phyloP scores from a whole-genome alignment of 1,139 yeast species.

The Debaryomyces singareniensis region DNA sequence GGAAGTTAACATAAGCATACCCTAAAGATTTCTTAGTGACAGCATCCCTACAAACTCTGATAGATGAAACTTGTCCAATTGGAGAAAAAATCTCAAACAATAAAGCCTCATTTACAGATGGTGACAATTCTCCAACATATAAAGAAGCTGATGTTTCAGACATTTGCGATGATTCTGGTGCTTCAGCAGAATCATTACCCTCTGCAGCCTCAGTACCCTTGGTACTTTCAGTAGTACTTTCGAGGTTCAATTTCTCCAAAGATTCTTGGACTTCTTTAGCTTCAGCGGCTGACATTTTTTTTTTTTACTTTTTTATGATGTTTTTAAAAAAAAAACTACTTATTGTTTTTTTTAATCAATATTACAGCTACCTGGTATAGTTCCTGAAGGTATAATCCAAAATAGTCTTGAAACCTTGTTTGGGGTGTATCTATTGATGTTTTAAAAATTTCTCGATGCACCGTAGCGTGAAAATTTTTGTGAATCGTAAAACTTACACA shows the following conservation, averaged over 20 bases:
- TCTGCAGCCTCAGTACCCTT: slow-evolving; percentile 24
- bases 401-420: too few relatives aligned
- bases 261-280: slow-evolving; percentile 49
- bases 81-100: slow-evolving; percentile 93
- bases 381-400: background rate
- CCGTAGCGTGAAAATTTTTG: slow-evolving; percentile 4
- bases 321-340: slow-evolving; percentile 3
- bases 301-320: slow-evolving; percentile 9
- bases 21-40: slow-evolving; percentile 96
- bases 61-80: slow-evolving; percentile 92
- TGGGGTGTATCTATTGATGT: background rate
- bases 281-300: slow-evolving; percentile 44
- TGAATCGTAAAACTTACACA: slow-evolving; percentile 4
- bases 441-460: background rate
- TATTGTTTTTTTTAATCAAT: slow-evolving; percentile 1
- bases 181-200: slow-evolving; percentile 19
- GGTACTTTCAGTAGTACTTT: slow-evolving; percentile 22
- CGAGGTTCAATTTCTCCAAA: slow-evolving; percentile 47
- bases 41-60: slow-evolving; percentile 98
- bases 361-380: background rate
- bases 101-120: slow-evolving; percentile 88
- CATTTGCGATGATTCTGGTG: slow-evolving; percentile 28
- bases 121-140: slow-evolving; percentile 96
- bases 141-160: slow-evolving; percentile 72
- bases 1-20: slow-evolving; percentile 97